Evolutionary conservation across 257 asterid genomes (phyloP), one percentile per base, ranked within the genome.

Genomic region (Coffea canephora): DNA sequence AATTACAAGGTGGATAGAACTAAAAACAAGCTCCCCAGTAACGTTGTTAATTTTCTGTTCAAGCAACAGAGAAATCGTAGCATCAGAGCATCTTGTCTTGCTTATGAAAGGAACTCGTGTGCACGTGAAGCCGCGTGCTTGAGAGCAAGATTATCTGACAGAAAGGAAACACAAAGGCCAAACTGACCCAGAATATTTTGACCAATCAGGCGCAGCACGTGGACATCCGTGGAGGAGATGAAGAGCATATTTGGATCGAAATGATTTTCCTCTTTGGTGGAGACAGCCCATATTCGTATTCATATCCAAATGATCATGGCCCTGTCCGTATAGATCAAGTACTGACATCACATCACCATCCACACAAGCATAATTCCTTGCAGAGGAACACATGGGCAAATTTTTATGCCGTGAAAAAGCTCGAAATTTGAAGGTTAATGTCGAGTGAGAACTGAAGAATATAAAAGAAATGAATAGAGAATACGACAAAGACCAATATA

Each of bases 81-180:
- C 48, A 69, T 16, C 48, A 68, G 15, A 46, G 25, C 48, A 69
- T 16, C 48, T 36, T 36, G n/a, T 45, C 41, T 77, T 77, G 55
- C 75, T 68, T 68, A 16, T 6, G n/a, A 78, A 69, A 54, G n/a
- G 46, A 49, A 14, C n/a, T 13, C 5, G 12, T 5, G 14, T 43
- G 62, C 81, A 78, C 77, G 71, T 78, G 77, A 78, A 70, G 34
- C 77, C 64, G 64, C 62, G 71, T 41, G 82, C 49, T 39, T n/a
- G 50, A 70, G 59, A 78, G 71, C 62, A 19, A 25, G 10, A 49
- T 50, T 41, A 77, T 67, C 75, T 68, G 80, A 77, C 54, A 66
- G 3, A 18, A 15, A 77, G 8, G 8, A 61, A 36, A 15, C 11
- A 9, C 10, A 45, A 27, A 67, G 48, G 74, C 66, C 39, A 48